phyloP scores from a whole-genome alignment of 306 rosid genomes.

The Ochetophila trinervis region DNA sequence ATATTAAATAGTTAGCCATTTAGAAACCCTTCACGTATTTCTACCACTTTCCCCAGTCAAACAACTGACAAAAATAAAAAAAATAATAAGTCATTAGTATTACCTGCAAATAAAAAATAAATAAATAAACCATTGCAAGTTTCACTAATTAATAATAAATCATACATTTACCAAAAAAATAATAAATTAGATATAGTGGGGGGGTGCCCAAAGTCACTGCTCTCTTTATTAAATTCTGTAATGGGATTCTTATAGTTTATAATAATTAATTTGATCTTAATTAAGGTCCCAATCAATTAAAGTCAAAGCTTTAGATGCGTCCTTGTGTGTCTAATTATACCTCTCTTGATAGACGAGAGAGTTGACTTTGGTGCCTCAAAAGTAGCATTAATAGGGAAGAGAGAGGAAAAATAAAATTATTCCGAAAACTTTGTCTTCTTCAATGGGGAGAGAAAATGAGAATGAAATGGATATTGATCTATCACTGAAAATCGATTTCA shows the following conservation, averaged over 20 bases:
- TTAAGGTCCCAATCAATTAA: conserved; percentile 49
- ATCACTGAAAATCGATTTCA: conserved; percentile 53
- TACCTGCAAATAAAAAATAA: too few relatives aligned
- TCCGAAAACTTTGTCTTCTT: conserved; percentile 38
- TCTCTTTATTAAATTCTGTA: conserved; percentile 3
- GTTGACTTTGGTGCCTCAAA: conserved; percentile 98
- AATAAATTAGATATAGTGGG: too few relatives aligned
- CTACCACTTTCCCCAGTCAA: too few relatives aligned
- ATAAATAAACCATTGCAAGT: too few relatives aligned
- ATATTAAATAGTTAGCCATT: too few relatives aligned
- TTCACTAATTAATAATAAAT: too few relatives aligned
- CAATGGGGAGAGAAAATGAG: conserved; percentile 33
- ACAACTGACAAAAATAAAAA: too few relatives aligned
- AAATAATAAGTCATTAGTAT: too few relatives aligned
- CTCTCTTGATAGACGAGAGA: conserved; percentile 57
- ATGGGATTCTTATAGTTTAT: conserved; percentile 27
- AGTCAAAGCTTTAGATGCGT: conserved; percentile 86
- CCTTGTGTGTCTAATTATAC: conserved; percentile 54
- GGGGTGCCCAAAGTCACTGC: conserved; percentile 24
- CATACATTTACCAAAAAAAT: too few relatives aligned
- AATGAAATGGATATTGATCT: conserved; percentile 66
- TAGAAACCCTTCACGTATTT: too few relatives aligned
- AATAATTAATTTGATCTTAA: conserved; percentile 31
- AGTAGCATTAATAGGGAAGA: conserved; percentile 37
- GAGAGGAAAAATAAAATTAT: conserved; percentile 30